A percentile compares a stretch with the other conserved stretches of the same genome.
Evolutionary conservation across 2,329 filamentous ascomycete species (phyloP).

Genomic region (Dothidotthia symphoricarpi): DNA sequence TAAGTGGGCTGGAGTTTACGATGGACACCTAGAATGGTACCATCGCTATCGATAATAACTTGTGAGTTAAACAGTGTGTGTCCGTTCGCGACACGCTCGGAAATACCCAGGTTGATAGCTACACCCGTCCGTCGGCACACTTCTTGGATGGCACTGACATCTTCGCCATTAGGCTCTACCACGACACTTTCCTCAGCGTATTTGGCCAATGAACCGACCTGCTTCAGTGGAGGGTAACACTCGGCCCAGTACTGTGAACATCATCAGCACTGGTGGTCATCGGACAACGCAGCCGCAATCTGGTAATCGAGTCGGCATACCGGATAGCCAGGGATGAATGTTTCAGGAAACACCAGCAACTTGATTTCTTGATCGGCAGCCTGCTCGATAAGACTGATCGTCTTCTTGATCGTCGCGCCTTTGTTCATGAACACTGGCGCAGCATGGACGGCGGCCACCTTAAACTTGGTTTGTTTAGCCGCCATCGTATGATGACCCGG

Average conservation of each 20-base stretch:
- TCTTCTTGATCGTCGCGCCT: slow-evolving; percentile 34
- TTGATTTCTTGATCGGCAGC: slow-evolving; percentile 31
- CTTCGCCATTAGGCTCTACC: slow-evolving; percentile 31
- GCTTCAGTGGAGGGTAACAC: slow-evolving; percentile 39
- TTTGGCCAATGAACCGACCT: slow-evolving; percentile 32
- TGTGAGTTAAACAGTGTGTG: slow-evolving; percentile 41
- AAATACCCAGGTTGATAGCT: slow-evolving; percentile 37
- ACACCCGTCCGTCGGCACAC: slow-evolving; percentile 34
- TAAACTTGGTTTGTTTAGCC: slow-evolving; percentile 30
- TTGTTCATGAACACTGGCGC: slow-evolving; percentile 43
- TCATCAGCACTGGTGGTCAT: slow-evolving; percentile 8
- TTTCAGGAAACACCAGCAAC: slow-evolving; percentile 40
- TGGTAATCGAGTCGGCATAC: slow-evolving; percentile 14
- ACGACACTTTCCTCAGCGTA: slow-evolving; percentile 40
- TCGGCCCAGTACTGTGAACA: slow-evolving; percentile 35
- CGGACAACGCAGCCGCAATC: slow-evolving; percentile 1
- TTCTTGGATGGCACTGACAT: slow-evolving; percentile 33
- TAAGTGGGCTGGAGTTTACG: slow-evolving; percentile 42
- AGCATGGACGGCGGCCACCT: slow-evolving; percentile 39
- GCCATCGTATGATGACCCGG: slow-evolving; percentile 15
- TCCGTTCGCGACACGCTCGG: slow-evolving; percentile 35
- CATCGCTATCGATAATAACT: slow-evolving; percentile 35
- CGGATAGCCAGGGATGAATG: slow-evolving; percentile 40
- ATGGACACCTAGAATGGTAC: slow-evolving; percentile 38
- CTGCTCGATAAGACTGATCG: slow-evolving; percentile 35